Evolutionary conservation across 2,329 filamentous ascomycete genomes (phyloP).

Genomic region (Fusarium sp.): DNA sequence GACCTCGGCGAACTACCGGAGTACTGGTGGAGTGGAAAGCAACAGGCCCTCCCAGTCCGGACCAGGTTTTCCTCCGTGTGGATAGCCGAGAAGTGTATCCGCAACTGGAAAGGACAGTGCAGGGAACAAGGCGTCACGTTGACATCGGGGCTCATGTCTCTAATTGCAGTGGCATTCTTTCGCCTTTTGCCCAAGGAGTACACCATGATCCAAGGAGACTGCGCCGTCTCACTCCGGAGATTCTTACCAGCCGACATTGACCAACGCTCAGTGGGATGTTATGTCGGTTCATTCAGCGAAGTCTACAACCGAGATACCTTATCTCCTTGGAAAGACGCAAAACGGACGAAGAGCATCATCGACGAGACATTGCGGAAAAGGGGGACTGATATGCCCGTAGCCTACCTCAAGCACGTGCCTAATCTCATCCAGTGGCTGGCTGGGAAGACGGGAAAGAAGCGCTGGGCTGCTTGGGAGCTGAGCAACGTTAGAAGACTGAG

Average conservation of each 20-base stretch:
- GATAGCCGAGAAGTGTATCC: neutral
- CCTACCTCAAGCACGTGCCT: neutral
- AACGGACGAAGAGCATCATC: neutral
- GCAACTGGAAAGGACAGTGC: neutral
- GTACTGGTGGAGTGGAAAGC: neutral
- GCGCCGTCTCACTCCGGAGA: constrained; percentile 17
- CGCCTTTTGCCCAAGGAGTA: constrained; percentile 10
- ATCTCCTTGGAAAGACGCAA: constrained; percentile 2
- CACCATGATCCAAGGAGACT: constrained; percentile 19
- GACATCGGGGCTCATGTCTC: neutral
- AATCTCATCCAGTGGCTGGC: neutral
- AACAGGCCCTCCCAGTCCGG: neutral
- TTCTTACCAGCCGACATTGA: constrained; percentile 5
- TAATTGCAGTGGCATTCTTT: constrained; percentile 7
- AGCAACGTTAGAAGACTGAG: neutral
- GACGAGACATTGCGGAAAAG: neutral
- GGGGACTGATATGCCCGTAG: neutral
- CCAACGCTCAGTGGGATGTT: constrained; percentile 16
- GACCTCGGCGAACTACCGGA: neutral
- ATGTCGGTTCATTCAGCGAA: constrained; percentile 28
- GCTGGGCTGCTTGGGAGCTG: constrained; percentile 3
- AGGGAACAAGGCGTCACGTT: neutral
- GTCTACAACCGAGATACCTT: constrained; percentile 7
- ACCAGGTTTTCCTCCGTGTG: neutral
- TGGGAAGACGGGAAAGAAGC: neutral